phyloP scores from a whole-genome alignment of 441 rosid species.

The Corymbia calophylla region DNA sequence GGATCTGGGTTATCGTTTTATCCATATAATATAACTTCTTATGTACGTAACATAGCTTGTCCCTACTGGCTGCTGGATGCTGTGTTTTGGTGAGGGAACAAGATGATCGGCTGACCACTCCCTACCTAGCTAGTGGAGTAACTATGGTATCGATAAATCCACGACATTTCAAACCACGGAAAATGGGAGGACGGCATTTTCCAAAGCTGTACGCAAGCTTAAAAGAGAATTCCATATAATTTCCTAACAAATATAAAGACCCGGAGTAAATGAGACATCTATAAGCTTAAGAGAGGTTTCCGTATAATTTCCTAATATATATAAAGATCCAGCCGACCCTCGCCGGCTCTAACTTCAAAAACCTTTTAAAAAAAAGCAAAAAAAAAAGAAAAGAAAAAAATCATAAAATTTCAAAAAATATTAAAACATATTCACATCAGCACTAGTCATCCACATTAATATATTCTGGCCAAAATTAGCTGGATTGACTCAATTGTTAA shows the following conservation, averaged over 20 bases:
- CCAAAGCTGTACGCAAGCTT: not conserved
- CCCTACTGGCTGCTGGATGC: not conserved
- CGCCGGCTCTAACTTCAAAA: too few relatives aligned
- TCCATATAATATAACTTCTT: not conserved
- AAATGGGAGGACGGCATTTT: not conserved
- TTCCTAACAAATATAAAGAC: not conserved
- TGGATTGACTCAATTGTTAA: too few relatives aligned
- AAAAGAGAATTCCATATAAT: not conserved
- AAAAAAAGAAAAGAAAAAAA: too few relatives aligned
- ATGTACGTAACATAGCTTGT: not conserved
- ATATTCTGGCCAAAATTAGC: too few relatives aligned
- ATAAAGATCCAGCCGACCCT: too few relatives aligned
- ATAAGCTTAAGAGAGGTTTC: not conserved
- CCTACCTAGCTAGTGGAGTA: not conserved
- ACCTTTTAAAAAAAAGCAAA: too few relatives aligned
- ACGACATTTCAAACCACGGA: not conserved
- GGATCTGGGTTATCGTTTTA: not conserved
- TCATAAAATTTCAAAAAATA: too few relatives aligned
- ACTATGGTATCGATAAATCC: not conserved
- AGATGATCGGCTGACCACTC: not conserved
- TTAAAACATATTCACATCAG: too few relatives aligned
- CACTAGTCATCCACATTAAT: too few relatives aligned
- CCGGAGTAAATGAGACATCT: not conserved
- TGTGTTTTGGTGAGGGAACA: not conserved
- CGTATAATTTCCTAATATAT: too few relatives aligned